Conservation (phyloP, 2,329 filamentous ascomycete species). For the Geosmithia putterillii region DNA sequence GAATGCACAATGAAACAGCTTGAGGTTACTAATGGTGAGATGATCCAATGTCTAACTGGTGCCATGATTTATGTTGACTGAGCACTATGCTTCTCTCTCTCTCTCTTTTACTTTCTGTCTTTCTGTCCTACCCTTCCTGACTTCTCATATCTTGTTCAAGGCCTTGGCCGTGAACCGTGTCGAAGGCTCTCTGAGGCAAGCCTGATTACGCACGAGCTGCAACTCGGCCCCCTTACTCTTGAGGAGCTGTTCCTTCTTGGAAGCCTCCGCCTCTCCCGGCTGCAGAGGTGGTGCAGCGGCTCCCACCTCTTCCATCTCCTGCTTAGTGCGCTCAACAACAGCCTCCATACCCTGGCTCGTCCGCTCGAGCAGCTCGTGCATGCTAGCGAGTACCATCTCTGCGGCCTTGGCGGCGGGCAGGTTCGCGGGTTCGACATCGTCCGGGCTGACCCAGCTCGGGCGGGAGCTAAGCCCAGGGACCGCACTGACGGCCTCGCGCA, state of each 20-base stretch:
- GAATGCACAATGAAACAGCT: neutral
- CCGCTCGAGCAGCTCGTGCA: constrained; percentile 71
- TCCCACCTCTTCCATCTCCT: constrained; percentile 23
- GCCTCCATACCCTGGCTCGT: constrained; percentile 53
- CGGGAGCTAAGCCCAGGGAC: constrained; percentile 32
- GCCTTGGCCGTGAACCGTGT: constrained; percentile 48
- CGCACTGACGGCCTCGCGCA: constrained; percentile 65
- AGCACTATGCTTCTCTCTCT: neutral
- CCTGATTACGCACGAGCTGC: constrained; percentile 64
- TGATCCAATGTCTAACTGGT: neutral
- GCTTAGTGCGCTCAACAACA: constrained; percentile 30
- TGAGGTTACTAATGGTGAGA: neutral
- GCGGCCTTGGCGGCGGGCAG: constrained; percentile 74
- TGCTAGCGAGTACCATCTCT: constrained; percentile 80
- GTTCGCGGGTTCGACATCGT: constrained; percentile 55
- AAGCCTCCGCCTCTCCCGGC: constrained; percentile 22
- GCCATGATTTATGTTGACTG: neutral
- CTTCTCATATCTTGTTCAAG: constrained; percentile 15
- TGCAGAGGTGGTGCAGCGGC: too few species aligned
- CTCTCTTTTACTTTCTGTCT: neutral
- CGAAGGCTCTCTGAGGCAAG: constrained; percentile 53
- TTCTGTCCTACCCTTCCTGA: neutral
- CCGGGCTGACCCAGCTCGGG: constrained; percentile 63
- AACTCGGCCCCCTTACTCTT: constrained; percentile 82
- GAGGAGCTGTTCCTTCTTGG: constrained; percentile 52